Percentiles rank a stretch among this genome's conserved stretches.
Evolutionary conservation across 495 filamentous ascomycete species (phyloP).

Genomic region (Xylaria flabelliformis): DNA sequence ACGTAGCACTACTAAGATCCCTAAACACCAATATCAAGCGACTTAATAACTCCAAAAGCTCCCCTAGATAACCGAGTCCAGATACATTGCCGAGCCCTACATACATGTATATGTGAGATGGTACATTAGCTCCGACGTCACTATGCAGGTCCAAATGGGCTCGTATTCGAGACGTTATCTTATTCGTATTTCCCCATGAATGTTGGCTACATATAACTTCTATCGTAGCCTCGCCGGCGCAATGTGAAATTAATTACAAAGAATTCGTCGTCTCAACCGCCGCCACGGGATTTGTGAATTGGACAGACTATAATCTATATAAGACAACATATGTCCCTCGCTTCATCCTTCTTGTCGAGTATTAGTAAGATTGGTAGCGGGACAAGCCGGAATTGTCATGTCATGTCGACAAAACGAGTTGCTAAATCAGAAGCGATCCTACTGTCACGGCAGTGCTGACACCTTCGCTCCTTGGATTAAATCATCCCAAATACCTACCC

Average conservation of each 20-base stretch:
- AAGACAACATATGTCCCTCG: background rate
- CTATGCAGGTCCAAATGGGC: background rate
- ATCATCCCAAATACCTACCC: background rate
- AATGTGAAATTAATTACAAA: no score
- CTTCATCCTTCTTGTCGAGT: background rate
- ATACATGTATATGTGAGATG: background rate
- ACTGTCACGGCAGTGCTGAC: background rate
- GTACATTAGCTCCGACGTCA: background rate
- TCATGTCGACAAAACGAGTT: constrained; percentile 1
- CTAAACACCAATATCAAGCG: background rate
- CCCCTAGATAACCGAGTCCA: constrained; percentile 14
- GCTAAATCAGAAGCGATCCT: constrained; percentile 17
- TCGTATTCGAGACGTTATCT: background rate
- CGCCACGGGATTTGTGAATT: no score
- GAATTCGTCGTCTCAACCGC: no score
- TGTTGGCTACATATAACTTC: background rate
- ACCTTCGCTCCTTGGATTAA: background rate
- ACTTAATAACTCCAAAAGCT: constrained; percentile 5
- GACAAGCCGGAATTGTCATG: background rate
- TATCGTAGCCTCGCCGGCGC: no score
- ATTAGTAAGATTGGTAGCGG: background rate
- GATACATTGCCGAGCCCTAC: background rate
- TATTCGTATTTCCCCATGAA: background rate
- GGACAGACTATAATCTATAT: no score
- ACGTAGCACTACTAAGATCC: background rate